Base-by-base conservation (phyloP, 148 eudicot genomes). In the Persicaria maculosa region DNA sequence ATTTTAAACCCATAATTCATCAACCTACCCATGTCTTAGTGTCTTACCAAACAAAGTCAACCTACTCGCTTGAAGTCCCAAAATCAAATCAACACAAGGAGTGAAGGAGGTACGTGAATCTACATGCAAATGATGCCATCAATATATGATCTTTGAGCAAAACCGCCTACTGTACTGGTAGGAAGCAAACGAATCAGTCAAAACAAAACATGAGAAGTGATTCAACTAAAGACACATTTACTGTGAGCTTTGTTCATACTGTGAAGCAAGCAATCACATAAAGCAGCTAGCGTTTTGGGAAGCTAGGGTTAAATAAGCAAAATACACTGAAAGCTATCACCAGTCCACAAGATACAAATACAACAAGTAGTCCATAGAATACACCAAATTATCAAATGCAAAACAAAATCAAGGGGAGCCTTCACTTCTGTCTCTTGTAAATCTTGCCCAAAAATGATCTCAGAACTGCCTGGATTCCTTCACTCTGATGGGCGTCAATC, bases 381-480 rank as follows among this genome's bases (percentile, higher is more conserved):
- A 59, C 67, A 59, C 22, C 10, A 9, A 22, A 20, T 8, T 57
- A 57, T 1, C 62, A 73, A 54, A 36, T 0, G 44, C 7, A 43
- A 7, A 15, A 36, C 14, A 52, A 5, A n/a, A 31, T 40, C 17
- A 40, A 53, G 11, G 40, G 25, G 9, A 54, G 67, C 7, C 46
- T 72, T 81, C 76, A 96, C 81, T 96, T 96, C 82, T 85, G 89
- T 79, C 97, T 89, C 93, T 88, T 90, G 83, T 96, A 88, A 52
- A 96, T 92, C 85, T 96, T 96, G 12, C 81, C 94, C 90, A 96
- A 83, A 82, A 96, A 92, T 10, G 91, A 90, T 78, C 85, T 89
- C 45, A 96, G 71, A 76, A 96, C 94, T 9, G 86, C 94, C 71
- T 96, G 97, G 76, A 96, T 88, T 67, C 94, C 86, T 82, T 86